A percentile compares a stretch with the other conserved stretches of the same genome.
Conservation (phyloP, 192 early-diverging fungal species). For the Tieghemiomyces parasiticus region DNA sequence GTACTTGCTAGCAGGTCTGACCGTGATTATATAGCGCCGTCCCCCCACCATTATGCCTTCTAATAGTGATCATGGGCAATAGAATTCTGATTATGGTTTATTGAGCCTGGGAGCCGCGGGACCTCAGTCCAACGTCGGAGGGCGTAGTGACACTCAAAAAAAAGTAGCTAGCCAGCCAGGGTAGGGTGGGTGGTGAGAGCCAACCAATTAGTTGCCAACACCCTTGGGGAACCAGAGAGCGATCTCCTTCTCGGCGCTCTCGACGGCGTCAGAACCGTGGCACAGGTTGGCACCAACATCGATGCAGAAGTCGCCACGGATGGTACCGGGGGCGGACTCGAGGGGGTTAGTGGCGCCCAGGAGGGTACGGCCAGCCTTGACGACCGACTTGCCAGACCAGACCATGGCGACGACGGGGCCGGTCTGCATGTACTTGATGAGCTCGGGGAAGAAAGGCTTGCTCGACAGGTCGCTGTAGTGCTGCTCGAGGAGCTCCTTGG, state of each 20-base stretch:
- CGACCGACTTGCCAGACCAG: constrained; percentile 75
- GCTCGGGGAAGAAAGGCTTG: constrained; percentile 83
- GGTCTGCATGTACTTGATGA: constrained; percentile 72
- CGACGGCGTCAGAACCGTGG: constrained; percentile 85
- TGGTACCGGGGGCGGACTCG: constrained; percentile 76
- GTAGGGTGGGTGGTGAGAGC: neutral
- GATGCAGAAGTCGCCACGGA: constrained; percentile 88
- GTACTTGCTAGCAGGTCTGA: neutral
- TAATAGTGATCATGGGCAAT: neutral
- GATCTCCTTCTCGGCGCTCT: constrained; percentile 80
- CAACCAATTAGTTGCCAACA: constrained; percentile 29
- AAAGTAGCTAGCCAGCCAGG: neutral
- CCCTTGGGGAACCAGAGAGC: constrained; percentile 68
- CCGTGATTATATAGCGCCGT: neutral
- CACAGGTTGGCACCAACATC: constrained; percentile 75
- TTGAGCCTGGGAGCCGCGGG: too few species aligned
- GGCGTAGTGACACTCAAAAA: neutral
- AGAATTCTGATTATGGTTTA: too few species aligned
- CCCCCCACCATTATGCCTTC: neutral
- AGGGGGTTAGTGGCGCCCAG: constrained; percentile 89
- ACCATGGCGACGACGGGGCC: constrained; percentile 96
- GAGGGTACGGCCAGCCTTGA: constrained; percentile 79
- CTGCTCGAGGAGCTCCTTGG: constrained; percentile 50
- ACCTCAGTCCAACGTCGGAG: neutral
- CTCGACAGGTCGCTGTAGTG: constrained; percentile 72